phyloP scores from a whole-genome alignment of 306 rosid species.

The Pyrus bretschneideri region DNA sequence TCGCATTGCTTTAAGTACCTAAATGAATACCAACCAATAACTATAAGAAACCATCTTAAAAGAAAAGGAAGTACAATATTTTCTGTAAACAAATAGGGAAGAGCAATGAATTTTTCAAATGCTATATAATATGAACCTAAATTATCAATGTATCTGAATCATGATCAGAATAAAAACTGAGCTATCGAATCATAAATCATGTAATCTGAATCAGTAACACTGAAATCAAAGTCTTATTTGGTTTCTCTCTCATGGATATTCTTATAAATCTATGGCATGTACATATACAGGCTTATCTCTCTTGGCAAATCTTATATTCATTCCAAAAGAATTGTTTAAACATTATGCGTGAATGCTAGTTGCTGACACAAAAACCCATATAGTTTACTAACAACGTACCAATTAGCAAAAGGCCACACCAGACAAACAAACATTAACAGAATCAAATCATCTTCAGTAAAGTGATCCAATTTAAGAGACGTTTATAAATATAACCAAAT shows the following conservation, averaged over 20 bases:
- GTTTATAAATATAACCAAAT: constrained; percentile 14
- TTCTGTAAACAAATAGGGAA: not conserved
- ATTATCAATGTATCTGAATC: not conserved
- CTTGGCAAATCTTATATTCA: not conserved
- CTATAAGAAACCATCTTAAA: constrained; percentile 8
- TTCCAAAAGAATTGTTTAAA: not conserved
- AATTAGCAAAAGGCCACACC: not conserved
- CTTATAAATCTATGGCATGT: not conserved
- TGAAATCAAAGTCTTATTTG: not conserved
- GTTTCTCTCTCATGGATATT: too few relatives aligned
- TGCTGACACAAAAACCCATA: not conserved
- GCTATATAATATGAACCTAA: not conserved
- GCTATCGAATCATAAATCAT: not conserved
- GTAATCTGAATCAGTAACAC: not conserved
- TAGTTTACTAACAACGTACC: not conserved
- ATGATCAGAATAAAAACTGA: not conserved
- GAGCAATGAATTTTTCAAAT: not conserved
- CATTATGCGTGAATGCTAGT: not conserved
- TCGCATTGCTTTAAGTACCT: constrained; percentile 95
- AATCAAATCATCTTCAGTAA: constrained; percentile 8
- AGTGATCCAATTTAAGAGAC: not conserved
- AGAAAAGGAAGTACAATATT: not conserved
- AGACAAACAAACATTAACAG: constrained; percentile 2
- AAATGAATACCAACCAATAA: constrained; percentile 23
- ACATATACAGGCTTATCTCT: not conserved